phyloP scores from a whole-genome alignment of 306 rosid genomes.

The Begonia fuchsioides region DNA sequence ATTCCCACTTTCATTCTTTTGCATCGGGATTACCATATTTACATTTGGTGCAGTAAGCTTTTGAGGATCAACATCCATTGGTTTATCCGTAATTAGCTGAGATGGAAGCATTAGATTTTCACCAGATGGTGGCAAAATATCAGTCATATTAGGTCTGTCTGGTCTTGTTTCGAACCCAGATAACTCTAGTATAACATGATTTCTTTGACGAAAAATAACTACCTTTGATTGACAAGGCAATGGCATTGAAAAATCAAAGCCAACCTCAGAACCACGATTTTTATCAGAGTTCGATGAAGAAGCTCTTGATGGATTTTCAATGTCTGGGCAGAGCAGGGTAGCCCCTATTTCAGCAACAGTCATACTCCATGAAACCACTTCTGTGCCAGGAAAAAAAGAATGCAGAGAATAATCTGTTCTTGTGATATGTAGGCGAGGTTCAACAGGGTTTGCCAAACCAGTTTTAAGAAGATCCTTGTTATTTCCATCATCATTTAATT shows the following conservation, averaged over 20 bases:
- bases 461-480: conserved; percentile 22
- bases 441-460: conserved; percentile 13
- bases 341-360: conserved; percentile 50
- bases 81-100: conserved; percentile 10
- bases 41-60: conserved; percentile 10
- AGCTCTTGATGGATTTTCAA: conserved; percentile 15
- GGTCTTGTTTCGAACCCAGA: conserved; percentile 15
- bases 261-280: conserved; percentile 20
- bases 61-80: conserved; percentile 9
- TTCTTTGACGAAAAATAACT: conserved; percentile 27
- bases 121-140: conserved; percentile 17
- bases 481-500: conserved; percentile 1
- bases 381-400: conserved; percentile 29
- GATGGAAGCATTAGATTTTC: conserved; percentile 21
- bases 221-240: conserved; percentile 45
- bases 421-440: conserved; percentile 32
- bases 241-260: conserved; percentile 39
- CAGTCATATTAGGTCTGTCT: conserved; percentile 5
- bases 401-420: conserved; percentile 53
- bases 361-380: conserved; percentile 52
- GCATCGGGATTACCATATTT: conserved; percentile 13
- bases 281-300: conserved; percentile 18
- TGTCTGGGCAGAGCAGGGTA: conserved; percentile 35
- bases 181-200: conserved; percentile 21
- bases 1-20: conserved; percentile 1